phyloP scores from a whole-genome alignment of 805 yeast genomes.

The Candida michaelii region DNA sequence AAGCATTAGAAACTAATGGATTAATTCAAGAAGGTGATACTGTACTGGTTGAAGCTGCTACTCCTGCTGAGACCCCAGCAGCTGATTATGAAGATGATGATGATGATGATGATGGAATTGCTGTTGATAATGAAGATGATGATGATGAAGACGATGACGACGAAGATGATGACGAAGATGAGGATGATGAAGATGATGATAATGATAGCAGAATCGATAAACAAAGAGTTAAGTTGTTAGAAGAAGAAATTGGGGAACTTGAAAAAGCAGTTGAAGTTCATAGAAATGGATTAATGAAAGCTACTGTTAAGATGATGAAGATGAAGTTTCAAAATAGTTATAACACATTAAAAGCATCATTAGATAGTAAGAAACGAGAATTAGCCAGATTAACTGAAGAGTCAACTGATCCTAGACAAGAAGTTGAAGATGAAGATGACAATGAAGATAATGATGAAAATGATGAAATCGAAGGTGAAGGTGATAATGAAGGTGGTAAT shows the following conservation, averaged over 20 bases:
- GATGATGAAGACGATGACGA: slow-evolving; percentile 55
- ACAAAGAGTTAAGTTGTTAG: slow-evolving; percentile 58
- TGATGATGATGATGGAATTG: slow-evolving; percentile 31
- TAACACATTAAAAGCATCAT: slow-evolving; percentile 72
- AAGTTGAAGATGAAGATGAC: slow-evolving; percentile 27
- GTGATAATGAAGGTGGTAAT: slow-evolving; percentile 29
- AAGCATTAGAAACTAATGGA: slow-evolving; percentile 45
- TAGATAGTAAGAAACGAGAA: slow-evolving; percentile 76
- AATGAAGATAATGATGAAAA: slow-evolving; percentile 32
- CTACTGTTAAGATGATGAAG: slow-evolving; percentile 80
- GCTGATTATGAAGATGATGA: slow-evolving; percentile 29
- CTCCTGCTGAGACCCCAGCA: slow-evolving; percentile 9
- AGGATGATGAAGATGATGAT: slow-evolving; percentile 48
- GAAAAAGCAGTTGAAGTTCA: slow-evolving; percentile 75
- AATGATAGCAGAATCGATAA: slow-evolving; percentile 54
- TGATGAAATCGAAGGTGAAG: slow-evolving; percentile 25
- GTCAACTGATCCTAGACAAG: slow-evolving; percentile 22
- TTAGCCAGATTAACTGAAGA: slow-evolving; percentile 38
- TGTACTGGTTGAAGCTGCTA: slow-evolving; percentile 26
- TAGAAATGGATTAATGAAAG: slow-evolving; percentile 66
- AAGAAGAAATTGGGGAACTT: slow-evolving; percentile 83
- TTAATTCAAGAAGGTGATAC: slow-evolving; percentile 35
- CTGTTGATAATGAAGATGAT: slow-evolving; percentile 42
- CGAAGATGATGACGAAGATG: slow-evolving; percentile 53
- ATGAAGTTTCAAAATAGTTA: slow-evolving; percentile 84